Conservation (phyloP, 2,329 filamentous ascomycete species). For the Colletotrichum sp. region DNA sequence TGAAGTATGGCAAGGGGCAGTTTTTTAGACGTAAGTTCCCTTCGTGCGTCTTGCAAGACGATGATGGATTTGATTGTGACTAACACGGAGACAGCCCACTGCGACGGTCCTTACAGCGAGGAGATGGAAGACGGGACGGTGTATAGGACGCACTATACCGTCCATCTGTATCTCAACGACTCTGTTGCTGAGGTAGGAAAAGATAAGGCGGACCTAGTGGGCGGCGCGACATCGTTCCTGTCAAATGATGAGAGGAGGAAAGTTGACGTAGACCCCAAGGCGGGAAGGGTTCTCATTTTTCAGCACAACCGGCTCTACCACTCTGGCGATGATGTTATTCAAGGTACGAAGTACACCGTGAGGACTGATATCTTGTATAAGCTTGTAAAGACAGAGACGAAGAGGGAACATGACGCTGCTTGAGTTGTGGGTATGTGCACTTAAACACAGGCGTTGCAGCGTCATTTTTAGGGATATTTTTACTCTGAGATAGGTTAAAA, state of each 20-base stretch:
- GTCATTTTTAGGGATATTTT: too few species aligned
- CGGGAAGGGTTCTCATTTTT: conserved; percentile 64
- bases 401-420: background rate
- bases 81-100: conserved; percentile 57
- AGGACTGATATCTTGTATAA: conserved; percentile 59
- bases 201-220: conserved; percentile 40
- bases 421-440: background rate
- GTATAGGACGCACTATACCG: conserved; percentile 54
- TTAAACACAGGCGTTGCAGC: background rate
- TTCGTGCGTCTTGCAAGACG: too few species aligned
- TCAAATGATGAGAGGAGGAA: conserved; percentile 45
- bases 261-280: conserved; percentile 60
- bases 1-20: conserved; percentile 74
- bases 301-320: conserved; percentile 59
- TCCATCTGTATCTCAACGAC: conserved; percentile 62
- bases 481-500: background rate
- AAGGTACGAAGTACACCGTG: conserved; percentile 62
- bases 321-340: conserved; percentile 56
- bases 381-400: background rate
- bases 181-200: conserved; percentile 44
- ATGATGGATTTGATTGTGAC: too few species aligned
- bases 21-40: conserved; percentile 65
- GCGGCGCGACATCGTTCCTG: conserved; percentile 62
- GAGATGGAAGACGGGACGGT: conserved; percentile 46
- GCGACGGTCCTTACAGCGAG: conserved; percentile 68